These are phyloP conservation scores for Macrotyloma uniflorum DNA, from an alignment of 306 rosid genomes.

Conservation along the genomic window DNA sequence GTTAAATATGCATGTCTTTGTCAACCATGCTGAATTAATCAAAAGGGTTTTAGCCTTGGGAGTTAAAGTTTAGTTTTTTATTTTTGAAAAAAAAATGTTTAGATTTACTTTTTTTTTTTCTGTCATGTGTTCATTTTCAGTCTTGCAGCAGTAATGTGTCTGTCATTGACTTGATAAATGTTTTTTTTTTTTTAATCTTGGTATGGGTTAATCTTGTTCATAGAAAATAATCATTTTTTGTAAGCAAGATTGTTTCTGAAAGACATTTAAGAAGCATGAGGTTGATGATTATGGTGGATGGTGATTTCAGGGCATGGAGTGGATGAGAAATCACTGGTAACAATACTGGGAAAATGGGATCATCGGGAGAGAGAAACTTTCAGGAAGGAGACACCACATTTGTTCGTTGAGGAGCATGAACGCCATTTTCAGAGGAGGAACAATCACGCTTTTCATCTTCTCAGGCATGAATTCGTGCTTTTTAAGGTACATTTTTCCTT, in stretches of 20 bases:
- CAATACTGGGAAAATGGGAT: conserved; percentile 75
- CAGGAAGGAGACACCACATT: conserved; percentile 59
- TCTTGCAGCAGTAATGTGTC: too few species aligned
- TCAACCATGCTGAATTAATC: background rate
- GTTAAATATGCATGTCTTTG: background rate
- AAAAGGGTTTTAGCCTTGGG: too few species aligned
- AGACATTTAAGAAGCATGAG: too few species aligned
- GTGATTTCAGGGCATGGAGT: conserved; percentile 74
- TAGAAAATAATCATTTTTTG: too few species aligned
- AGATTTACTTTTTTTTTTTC: too few species aligned
- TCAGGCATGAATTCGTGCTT: conserved; percentile 84
- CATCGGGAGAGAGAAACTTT: conserved; percentile 59
- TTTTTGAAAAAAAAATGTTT: too few species aligned
- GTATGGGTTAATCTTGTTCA: too few species aligned
- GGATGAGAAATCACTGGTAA: conserved; percentile 71
- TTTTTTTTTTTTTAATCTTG: too few species aligned
- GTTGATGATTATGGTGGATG: background rate
- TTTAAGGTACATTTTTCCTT: conserved; percentile 59
- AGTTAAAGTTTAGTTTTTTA: too few species aligned
- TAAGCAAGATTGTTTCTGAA: too few species aligned
- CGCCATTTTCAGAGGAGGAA: conserved; percentile 80
- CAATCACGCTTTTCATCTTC: conserved; percentile 58
- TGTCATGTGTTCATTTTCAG: too few species aligned
- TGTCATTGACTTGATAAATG: too few species aligned
- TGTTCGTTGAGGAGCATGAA: conserved; percentile 67